phyloP scores from a whole-genome alignment of 139 green algal genomes.

The Chlamydomonas incerta region DNA sequence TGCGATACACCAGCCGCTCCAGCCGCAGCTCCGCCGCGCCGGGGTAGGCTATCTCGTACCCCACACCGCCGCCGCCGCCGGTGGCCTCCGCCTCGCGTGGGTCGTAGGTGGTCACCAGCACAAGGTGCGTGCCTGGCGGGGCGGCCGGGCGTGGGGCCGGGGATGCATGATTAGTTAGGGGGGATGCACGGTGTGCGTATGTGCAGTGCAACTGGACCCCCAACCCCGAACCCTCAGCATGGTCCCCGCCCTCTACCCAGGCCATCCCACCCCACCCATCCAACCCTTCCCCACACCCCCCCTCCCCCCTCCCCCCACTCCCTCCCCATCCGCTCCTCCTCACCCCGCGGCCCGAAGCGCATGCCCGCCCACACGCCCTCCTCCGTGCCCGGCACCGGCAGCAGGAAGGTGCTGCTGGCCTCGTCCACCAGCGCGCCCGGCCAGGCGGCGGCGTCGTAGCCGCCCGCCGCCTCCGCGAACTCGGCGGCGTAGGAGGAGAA shows the following conservation, averaged over 20 bases:
- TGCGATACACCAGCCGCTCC: constrained; percentile 12
- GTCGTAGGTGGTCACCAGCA: constrained; percentile 14
- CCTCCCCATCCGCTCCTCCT: too few species aligned
- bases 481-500: neutral
- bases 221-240: too few species aligned
- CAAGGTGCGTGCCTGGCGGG: constrained; percentile 1
- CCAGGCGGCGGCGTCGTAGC: too few species aligned
- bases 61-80: neutral
- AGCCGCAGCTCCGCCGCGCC: neutral
- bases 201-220: too few species aligned
- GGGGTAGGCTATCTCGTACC: constrained; percentile 22
- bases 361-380: constrained; percentile 13
- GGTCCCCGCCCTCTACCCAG: too few species aligned
- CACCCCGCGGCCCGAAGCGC: constrained; percentile 11
- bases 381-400: constrained; percentile 26
- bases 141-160: too few species aligned
- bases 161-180: too few species aligned
- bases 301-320: too few species aligned
- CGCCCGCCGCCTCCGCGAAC: constrained; percentile 6
- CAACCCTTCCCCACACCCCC: too few species aligned
- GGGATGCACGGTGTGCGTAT: too few species aligned
- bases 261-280: too few species aligned
- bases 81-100: neutral
- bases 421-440: neutral
- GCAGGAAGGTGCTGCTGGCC: neutral